A percentile compares a stretch with the other conserved stretches of the same genome.
These are phyloP conservation scores for Paracamarosporium sp. DNA, from an alignment of 2,329 filamentous ascomycete genomes.

Conservation along the genomic window DNA sequence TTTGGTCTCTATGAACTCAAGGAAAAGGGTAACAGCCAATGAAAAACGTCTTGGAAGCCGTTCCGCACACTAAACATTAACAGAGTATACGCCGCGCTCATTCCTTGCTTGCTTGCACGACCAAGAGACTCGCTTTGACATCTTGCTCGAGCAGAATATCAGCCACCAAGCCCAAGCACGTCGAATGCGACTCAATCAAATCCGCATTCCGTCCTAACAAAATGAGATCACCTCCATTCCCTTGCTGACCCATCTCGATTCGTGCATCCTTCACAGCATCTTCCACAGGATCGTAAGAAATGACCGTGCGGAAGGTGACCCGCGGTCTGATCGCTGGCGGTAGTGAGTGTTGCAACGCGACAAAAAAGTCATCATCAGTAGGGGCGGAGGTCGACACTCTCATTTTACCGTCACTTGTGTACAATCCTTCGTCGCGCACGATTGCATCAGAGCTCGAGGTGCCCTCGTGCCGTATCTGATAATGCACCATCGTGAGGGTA, in stretches of 20 bases:
- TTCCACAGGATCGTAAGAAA: conserved; percentile 40
- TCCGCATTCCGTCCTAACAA: conserved; percentile 64
- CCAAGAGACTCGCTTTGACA: neutral
- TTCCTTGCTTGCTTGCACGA: neutral
- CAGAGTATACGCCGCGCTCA: neutral
- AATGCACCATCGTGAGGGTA: conserved; percentile 75
- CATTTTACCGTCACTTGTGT: neutral
- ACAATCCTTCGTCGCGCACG: conserved; percentile 18
- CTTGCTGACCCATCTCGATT: conserved; percentile 65
- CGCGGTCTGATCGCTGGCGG: conserved; percentile 58
- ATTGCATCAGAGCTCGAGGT: conserved; percentile 24
- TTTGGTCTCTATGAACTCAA: too few relatives aligned
- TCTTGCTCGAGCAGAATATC: neutral
- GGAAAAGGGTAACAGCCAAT: too few relatives aligned
- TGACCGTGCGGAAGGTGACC: conserved; percentile 65
- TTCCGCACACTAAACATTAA: neutral
- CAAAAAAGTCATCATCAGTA: conserved; percentile 60
- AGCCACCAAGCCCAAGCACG: neutral
- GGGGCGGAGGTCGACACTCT: neutral
- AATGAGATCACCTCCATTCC: conserved; percentile 74
- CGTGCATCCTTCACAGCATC: conserved; percentile 62
- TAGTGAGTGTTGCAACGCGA: conserved; percentile 62
- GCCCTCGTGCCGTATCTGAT: conserved; percentile 48
- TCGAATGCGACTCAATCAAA: neutral
- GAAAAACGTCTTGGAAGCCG: neutral